phyloP scores from a whole-genome alignment of 1,139 yeast species.

The Pichia sp. region DNA sequence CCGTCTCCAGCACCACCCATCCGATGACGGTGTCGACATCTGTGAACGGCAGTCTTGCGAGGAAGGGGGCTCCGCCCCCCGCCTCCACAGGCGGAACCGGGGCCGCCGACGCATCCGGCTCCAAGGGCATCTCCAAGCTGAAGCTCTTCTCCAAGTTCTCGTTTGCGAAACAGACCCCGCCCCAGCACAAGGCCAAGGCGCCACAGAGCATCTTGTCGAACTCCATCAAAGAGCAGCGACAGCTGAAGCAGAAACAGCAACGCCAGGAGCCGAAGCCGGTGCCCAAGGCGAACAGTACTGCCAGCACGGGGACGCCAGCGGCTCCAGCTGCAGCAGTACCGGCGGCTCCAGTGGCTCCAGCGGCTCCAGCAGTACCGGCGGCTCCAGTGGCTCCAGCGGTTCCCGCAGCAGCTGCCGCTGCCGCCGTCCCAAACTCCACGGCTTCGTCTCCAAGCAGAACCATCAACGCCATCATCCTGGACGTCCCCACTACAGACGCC shows the following conservation, averaged over 20 bases:
- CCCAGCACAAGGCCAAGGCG: slow-evolving; percentile 10
- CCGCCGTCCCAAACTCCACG: not conserved
- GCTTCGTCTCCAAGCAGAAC: not conserved
- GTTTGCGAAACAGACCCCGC: slow-evolving; percentile 22
- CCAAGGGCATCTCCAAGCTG: slow-evolving; percentile 6
- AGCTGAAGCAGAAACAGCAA: not conserved
- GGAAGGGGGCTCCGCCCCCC: too few relatives aligned
- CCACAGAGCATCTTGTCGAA: slow-evolving; percentile 21
- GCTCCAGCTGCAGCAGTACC: too few relatives aligned
- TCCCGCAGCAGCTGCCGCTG: not conserved
- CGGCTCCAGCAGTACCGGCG: too few relatives aligned
- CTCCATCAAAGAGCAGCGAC: slow-evolving; percentile 18
- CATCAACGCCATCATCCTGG: not conserved
- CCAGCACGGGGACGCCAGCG: too few relatives aligned
- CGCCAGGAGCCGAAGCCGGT: not conserved
- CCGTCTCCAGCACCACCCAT: not conserved
- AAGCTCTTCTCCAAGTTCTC: slow-evolving; percentile 21
- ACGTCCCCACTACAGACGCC: not conserved
- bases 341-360: too few relatives aligned
- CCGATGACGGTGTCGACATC: not conserved
- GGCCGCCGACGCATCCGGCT: not conserved
- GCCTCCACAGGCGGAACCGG: too few relatives aligned
- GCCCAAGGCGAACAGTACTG: not conserved
- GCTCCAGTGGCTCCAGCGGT: too few relatives aligned
- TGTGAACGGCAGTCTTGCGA: not conserved